phyloP scores from a whole-genome alignment of 768 basidiomycete species.

The Hygrophoropsis aurantiaca region DNA sequence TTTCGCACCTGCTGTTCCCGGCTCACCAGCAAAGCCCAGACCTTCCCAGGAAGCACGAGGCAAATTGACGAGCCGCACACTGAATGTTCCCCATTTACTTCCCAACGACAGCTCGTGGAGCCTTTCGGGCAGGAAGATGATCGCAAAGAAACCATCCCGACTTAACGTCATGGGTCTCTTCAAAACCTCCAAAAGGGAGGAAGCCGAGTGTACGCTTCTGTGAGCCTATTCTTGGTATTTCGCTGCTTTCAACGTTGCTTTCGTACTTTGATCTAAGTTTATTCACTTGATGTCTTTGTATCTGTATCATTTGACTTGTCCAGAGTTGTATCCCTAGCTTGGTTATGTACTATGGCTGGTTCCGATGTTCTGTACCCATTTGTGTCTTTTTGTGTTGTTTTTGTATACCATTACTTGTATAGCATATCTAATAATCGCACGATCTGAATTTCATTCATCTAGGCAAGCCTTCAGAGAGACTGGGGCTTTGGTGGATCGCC shows the following conservation, averaged over 20 bases:
- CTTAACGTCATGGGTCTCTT: slow-evolving; percentile 31
- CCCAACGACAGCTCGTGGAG: slow-evolving; percentile 7
- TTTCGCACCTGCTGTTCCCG: slow-evolving; percentile 34
- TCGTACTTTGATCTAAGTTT: slow-evolving; percentile 1
- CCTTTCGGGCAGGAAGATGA: slow-evolving; percentile 12
- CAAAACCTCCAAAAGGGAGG: slow-evolving; percentile 24
- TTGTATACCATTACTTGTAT: too few relatives aligned
- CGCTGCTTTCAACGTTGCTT: not conserved
- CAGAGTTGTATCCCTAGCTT: slow-evolving; percentile 3
- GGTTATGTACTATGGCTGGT: not conserved
- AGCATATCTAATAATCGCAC: too few relatives aligned
- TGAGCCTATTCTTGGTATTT: not conserved
- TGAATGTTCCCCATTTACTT: slow-evolving; percentile 7
- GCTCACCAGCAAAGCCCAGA: slow-evolving; percentile 3
- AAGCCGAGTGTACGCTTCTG: not conserved
- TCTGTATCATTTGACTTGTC: not conserved
- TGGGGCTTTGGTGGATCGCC: too few relatives aligned
- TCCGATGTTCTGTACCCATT: too few relatives aligned
- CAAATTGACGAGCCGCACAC: slow-evolving; percentile 3
- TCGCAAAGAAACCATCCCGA: slow-evolving; percentile 22
- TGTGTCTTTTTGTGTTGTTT: too few relatives aligned
- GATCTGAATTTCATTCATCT: too few relatives aligned
- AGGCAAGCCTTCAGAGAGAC: too few relatives aligned
- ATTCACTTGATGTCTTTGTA: not conserved
- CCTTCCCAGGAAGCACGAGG: not conserved